Percentiles rank a stretch among this genome's conserved stretches.
Conservation (phyloP, 179 eudicot genomes). For the Beta lomatogona region DNA sequence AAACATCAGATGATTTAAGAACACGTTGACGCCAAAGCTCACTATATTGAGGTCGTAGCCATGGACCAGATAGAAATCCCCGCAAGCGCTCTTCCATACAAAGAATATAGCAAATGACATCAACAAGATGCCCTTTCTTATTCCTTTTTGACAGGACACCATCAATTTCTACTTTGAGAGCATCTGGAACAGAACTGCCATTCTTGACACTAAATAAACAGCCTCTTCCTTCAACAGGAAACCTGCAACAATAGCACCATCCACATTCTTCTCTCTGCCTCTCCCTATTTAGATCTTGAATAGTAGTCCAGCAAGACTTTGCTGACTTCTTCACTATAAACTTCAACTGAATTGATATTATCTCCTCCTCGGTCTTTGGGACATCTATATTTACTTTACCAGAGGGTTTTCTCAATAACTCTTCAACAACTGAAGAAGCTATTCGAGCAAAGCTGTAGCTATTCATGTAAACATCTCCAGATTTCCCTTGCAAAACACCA, state of each 20-base stretch:
- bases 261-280: constrained; percentile 83
- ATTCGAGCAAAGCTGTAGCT: constrained; percentile 68
- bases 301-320: constrained; percentile 68
- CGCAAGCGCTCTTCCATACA: constrained; percentile 81
- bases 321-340: constrained; percentile 53
- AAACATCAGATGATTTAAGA: constrained; percentile 54
- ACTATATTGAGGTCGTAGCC: constrained; percentile 70
- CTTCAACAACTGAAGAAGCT: constrained; percentile 67
- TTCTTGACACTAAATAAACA: constrained; percentile 65
- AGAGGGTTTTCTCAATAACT: constrained; percentile 59
- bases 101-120: constrained; percentile 64
- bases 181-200: constrained; percentile 42
- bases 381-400: constrained; percentile 44
- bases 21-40: constrained; percentile 64
- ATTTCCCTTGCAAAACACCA: constrained; percentile 29
- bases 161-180: constrained; percentile 44
- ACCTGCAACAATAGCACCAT: constrained; percentile 89
- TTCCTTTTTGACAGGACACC: constrained; percentile 43
- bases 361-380: constrained; percentile 60
- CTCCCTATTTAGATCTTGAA: constrained; percentile 39
- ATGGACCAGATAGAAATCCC: constrained; percentile 91
- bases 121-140: constrained; percentile 63
- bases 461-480: constrained; percentile 51
- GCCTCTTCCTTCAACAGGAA: constrained; percentile 64
- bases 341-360: constrained; percentile 70